Evolutionary conservation across 2,329 filamentous ascomycete species (phyloP).

Genomic region (Fusarium sterilihyphosum): DNA sequence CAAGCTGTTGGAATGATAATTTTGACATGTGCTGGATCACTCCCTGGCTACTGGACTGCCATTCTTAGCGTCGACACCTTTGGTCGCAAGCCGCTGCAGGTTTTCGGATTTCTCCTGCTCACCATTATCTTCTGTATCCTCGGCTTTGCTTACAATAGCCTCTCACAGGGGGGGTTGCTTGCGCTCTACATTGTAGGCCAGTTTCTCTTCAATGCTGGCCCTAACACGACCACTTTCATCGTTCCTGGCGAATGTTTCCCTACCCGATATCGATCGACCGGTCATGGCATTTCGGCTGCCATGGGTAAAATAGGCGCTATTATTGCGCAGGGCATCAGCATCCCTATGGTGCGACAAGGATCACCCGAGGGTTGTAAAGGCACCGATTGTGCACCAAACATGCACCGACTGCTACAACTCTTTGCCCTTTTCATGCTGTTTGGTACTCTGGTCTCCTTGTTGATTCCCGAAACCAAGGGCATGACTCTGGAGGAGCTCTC

Average conservation of each 20-base stretch:
- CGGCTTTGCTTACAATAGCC: slow-evolving; percentile 66
- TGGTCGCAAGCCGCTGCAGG: slow-evolving; percentile 80
- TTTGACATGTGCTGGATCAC: slow-evolving; percentile 77
- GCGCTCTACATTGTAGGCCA: slow-evolving; percentile 72
- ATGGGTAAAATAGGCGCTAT: slow-evolving; percentile 76
- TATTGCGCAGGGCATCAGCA: slow-evolving; percentile 72
- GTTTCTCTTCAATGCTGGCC: slow-evolving; percentile 74
- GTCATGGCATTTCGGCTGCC: slow-evolving; percentile 73
- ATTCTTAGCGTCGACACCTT: slow-evolving; percentile 78
- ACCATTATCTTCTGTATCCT: slow-evolving; percentile 71
- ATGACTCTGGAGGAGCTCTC: slow-evolving; percentile 77
- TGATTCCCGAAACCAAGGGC: slow-evolving; percentile 83
- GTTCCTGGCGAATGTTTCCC: slow-evolving; percentile 73
- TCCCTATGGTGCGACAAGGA: slow-evolving; percentile 69
- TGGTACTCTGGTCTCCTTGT: slow-evolving; percentile 72
- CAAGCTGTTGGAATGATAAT: slow-evolving; percentile 82
- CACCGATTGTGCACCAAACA: slow-evolving; percentile 64
- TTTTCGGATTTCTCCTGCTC: slow-evolving; percentile 69
- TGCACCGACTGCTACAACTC: slow-evolving; percentile 79
- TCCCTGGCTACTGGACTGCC: slow-evolving; percentile 84
- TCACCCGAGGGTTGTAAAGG: slow-evolving; percentile 60
- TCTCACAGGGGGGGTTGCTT: slow-evolving; percentile 61
- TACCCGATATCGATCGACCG: slow-evolving; percentile 69
- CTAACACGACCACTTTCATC: slow-evolving; percentile 74
- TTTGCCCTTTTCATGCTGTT: slow-evolving; percentile 84